Evolutionary conservation across 2,329 filamentous ascomycete genomes (phyloP), one percentile per base, ranked within the genome.

Genomic region (Ophiocordyceps sinensis): DNA sequence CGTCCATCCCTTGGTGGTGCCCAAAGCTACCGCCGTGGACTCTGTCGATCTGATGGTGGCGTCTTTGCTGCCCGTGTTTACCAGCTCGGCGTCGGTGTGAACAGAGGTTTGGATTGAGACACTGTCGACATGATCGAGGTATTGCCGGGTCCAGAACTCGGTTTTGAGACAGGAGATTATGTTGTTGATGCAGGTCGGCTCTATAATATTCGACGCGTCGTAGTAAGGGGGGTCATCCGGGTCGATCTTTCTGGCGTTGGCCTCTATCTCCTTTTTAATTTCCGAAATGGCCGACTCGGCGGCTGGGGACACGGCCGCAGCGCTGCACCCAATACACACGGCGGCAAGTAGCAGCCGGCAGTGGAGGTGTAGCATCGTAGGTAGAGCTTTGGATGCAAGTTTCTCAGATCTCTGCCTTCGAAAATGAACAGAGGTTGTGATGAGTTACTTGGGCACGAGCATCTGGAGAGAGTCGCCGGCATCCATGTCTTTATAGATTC

Each of bases 1-100:
- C 36, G 30, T 39, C 32, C 32, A 35, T 10, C 32, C 32, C 13
- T 8, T n/a, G 15, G 37, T 7, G 44, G 44, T 40, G 36, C 46
- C 41, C 47, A 51, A 30, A 43, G 44, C 11, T 13, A 23, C 11
- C 41, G 34, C 30, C 42, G 15, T 19, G 13, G 32, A 35, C 32
- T 11, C 54, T 42, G 1, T 58, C 43, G 3, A 59, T 54, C 13
- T 60, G 54, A 30, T 11, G 11, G 10, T 11, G 14, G 14, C 11
- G 11, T 11, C 29, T 11, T 30, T 30, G 11, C 14, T 30, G 3
- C 29, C 29, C 29, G 29, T 3, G 29, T 30, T 30, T 11, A 30
- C 10, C 11, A 30, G 14, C 14, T 11, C 10, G 11, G 29, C 14
- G 29, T 14, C 14, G 11, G 29, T 11, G 10, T 11, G 10, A 11